Evolutionary conservation across 2,329 filamentous ascomycete species (phyloP).

Genomic region (Colletotrichum abscissum): DNA sequence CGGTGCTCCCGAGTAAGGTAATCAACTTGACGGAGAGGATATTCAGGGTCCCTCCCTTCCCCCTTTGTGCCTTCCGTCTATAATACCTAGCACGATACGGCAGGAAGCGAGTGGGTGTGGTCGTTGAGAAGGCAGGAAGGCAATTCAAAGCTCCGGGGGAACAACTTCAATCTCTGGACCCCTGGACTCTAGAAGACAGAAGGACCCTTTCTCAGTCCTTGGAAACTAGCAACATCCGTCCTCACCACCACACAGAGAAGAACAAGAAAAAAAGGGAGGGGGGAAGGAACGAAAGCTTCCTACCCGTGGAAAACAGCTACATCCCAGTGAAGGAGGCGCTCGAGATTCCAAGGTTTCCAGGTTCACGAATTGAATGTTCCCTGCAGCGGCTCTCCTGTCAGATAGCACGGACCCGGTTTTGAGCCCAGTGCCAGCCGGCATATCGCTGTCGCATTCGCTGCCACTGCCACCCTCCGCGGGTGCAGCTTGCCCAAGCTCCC

Average conservation of each 20-base stretch:
- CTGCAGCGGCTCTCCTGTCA: conserved; percentile 8
- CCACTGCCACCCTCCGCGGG: not conserved
- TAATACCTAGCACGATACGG: not conserved
- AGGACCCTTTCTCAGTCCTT: not conserved
- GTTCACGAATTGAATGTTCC: not conserved
- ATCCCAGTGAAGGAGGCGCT: not conserved
- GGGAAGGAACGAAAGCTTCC: not conserved
- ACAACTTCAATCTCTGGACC: not conserved
- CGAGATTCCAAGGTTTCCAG: not conserved
- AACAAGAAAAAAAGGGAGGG: not conserved
- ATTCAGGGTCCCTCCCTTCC: conserved; percentile 26
- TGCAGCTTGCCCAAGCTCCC: not conserved
- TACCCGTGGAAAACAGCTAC: no score
- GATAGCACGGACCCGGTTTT: not conserved
- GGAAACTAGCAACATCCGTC: not conserved
- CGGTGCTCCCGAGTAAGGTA: conserved; percentile 15
- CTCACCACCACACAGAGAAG: not conserved
- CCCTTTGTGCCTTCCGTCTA: not conserved
- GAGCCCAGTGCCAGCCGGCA: not conserved
- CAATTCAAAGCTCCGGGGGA: not conserved
- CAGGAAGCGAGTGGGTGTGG: no score
- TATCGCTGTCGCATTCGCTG: not conserved
- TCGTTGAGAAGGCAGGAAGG: not conserved
- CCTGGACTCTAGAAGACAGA: not conserved
- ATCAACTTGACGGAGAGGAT: conserved; percentile 12